Evolutionary conservation across 441 rosid species (phyloP).

Genomic region (Gossypium davidsonii): DNA sequence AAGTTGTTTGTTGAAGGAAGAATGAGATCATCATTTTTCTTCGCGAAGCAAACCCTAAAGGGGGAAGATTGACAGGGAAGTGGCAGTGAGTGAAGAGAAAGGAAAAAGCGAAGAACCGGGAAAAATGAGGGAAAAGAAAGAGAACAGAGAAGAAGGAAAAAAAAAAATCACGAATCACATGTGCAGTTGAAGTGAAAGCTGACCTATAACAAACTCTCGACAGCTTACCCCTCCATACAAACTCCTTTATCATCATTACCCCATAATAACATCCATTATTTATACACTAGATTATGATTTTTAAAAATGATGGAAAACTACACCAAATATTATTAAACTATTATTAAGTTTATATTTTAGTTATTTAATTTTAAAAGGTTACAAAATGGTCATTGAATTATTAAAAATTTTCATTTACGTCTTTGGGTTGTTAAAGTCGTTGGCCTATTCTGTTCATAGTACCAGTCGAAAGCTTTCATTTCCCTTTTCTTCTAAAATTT

Average conservation of each 20-base stretch:
- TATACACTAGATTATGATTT: no score
- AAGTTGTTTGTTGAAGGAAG: neutral
- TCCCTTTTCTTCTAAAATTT: no score
- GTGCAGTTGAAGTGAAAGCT: conserved; percentile 15
- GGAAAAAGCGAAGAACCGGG: neutral
- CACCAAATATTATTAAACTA: no score
- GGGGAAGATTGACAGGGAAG: neutral
- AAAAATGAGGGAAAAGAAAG: neutral
- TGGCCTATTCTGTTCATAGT: no score
- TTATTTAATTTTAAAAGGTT: no score
- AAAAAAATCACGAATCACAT: neutral
- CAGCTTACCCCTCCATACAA: conserved; percentile 19
- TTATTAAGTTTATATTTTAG: no score
- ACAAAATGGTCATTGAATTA: no score
- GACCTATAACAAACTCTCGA: conserved; percentile 24
- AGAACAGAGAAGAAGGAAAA: neutral
- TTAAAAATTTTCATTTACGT: no score
- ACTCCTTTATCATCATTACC: conserved; percentile 14
- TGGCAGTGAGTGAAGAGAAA: neutral
- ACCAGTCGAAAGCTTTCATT: no score
- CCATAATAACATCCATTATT: neutral
- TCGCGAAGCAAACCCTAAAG: neutral
- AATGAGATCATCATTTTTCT: neutral
- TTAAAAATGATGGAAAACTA: neutral
- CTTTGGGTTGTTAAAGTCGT: no score